These are phyloP conservation scores for Simplicillium sp. DNA, from an alignment of 2,329 filamentous ascomycete genomes.

Conservation along the genomic window DNA sequence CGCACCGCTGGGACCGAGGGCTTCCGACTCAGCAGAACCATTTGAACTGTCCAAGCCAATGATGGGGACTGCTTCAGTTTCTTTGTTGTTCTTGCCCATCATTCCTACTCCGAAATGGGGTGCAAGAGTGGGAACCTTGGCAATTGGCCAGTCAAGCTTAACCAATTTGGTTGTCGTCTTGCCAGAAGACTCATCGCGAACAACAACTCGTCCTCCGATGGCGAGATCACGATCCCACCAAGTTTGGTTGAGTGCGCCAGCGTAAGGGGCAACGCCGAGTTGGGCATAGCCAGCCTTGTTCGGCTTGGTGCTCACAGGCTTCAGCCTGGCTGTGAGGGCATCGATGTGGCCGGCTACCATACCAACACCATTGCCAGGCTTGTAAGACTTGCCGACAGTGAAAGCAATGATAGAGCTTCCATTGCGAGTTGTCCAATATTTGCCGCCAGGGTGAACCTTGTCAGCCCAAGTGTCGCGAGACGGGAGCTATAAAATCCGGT, in stretches of 20 bases:
- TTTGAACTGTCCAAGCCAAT: slow-evolving; percentile 77
- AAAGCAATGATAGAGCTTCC: slow-evolving; percentile 81
- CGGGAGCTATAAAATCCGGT: slow-evolving; percentile 48
- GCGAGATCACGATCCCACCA: slow-evolving; percentile 97
- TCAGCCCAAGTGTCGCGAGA: slow-evolving; percentile 69
- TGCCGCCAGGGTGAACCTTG: slow-evolving; percentile 68
- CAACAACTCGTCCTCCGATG: slow-evolving; percentile 80
- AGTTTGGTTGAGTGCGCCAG: slow-evolving; percentile 74
- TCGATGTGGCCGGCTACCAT: slow-evolving; percentile 92
- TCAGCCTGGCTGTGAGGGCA: slow-evolving; percentile 80
- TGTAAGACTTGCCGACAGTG: slow-evolving; percentile 68
- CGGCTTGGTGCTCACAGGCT: slow-evolving; percentile 82
- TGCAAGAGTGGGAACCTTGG: slow-evolving; percentile 81
- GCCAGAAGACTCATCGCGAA: slow-evolving; percentile 60
- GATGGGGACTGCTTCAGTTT: slow-evolving; percentile 91
- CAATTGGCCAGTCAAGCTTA: slow-evolving; percentile 91
- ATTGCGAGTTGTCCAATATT: slow-evolving; percentile 84
- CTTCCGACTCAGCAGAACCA: slow-evolving; percentile 22
- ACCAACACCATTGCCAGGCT: slow-evolving; percentile 75
- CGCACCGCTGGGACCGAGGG: slow-evolving; percentile 53
- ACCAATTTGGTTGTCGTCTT: slow-evolving; percentile 78
- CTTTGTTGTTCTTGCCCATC: slow-evolving; percentile 61
- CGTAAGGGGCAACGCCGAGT: slow-evolving; percentile 87
- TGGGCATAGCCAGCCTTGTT: slow-evolving; percentile 79
- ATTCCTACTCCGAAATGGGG: slow-evolving; percentile 83